phyloP scores from a whole-genome alignment of 345 rosid genomes.

The Euphorbia pulcherrima region DNA sequence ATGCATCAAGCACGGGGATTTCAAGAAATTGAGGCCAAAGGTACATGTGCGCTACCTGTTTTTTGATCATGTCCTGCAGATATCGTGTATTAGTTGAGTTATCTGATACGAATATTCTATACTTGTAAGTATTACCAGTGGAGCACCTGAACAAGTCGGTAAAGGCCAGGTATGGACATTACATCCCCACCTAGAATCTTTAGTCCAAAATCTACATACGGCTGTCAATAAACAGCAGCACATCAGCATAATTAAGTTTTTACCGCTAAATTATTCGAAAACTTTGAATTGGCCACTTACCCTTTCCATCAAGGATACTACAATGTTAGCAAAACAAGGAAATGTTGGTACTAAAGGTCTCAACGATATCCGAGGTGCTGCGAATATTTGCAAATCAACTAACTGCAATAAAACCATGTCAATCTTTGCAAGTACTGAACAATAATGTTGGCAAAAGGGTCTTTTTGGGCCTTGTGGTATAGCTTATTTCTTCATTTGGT shows the following conservation, averaged over 20 bases:
- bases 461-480: no score
- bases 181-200: slow-evolving; percentile 71
- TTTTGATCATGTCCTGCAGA: slow-evolving; percentile 52
- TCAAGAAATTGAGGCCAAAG: slow-evolving; percentile 72
- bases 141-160: slow-evolving; percentile 79
- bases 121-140: slow-evolving; percentile 38
- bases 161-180: slow-evolving; percentile 78
- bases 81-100: slow-evolving; percentile 1
- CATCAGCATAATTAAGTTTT: background rate
- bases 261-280: no score
- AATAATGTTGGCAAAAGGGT: no score
- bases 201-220: slow-evolving; percentile 71
- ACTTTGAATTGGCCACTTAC: no score
- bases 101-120: slow-evolving; percentile 23
- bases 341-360: slow-evolving; percentile 74
- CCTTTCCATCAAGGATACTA: slow-evolving; percentile 63
- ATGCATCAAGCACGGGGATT: slow-evolving; percentile 56
- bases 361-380: slow-evolving; percentile 49
- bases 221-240: slow-evolving; percentile 38
- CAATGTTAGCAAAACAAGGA: slow-evolving; percentile 62
- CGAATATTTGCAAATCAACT: slow-evolving; percentile 56
- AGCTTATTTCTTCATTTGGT: no score
- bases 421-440: slow-evolving; percentile 9
- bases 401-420: slow-evolving; percentile 41
- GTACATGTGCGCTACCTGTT: slow-evolving; percentile 53